Conservation (phyloP, 139 green algal genomes). For the Coccomyxa sp. region DNA sequence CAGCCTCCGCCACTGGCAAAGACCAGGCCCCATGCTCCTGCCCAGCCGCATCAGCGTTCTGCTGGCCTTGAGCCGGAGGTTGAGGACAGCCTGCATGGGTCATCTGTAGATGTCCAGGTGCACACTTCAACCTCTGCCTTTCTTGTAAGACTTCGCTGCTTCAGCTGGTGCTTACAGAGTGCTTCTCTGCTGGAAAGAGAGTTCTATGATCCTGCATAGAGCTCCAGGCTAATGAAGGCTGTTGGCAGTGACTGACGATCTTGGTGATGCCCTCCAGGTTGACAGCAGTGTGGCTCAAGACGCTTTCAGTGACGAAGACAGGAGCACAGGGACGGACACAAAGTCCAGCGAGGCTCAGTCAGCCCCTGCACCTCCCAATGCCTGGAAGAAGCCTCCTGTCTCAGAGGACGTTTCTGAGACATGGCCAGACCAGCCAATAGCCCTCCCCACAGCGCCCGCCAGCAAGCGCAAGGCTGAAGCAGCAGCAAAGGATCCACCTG, state of each 20-base stretch:
- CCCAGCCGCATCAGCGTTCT: neutral
- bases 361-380: conserved; percentile 5
- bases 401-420: neutral
- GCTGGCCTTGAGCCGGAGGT: neutral
- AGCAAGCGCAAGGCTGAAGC: neutral
- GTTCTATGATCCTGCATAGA: too few relatives aligned
- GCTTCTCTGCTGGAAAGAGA: too few relatives aligned
- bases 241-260: too few relatives aligned
- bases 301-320: neutral
- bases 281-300: conserved; percentile 2
- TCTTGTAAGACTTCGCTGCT: too few relatives aligned
- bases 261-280: neutral
- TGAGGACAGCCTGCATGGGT: neutral
- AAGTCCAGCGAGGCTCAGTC: neutral
- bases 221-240: too few relatives aligned
- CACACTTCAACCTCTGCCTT: too few relatives aligned
- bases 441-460: neutral
- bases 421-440: neutral
- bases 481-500: neutral
- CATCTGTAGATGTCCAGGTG: neutral
- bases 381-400: conserved; percentile 8
- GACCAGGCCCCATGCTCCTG: neutral
- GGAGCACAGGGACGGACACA: neutral
- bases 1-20: too few relatives aligned
- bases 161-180: too few relatives aligned